phyloP scores from a whole-genome alignment of 2,329 filamentous ascomycete genomes.

The Talaromyces islandicus region DNA sequence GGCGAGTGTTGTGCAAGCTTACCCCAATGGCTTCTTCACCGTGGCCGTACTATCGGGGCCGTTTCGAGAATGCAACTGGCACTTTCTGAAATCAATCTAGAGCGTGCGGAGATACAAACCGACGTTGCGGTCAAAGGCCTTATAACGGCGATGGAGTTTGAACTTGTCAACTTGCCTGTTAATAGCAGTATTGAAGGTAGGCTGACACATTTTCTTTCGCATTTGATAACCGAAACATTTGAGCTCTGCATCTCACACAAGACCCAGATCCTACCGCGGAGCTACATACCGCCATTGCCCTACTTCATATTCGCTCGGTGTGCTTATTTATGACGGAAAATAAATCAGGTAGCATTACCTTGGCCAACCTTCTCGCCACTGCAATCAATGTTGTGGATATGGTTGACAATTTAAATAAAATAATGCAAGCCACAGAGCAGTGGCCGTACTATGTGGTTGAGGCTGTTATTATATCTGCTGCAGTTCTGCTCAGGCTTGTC shows the following conservation, averaged over 20 bases:
- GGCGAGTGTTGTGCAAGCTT: background rate
- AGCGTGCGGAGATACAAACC: background rate
- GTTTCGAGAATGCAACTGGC: background rate
- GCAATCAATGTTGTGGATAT: background rate
- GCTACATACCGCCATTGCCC: background rate
- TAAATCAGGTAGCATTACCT: background rate
- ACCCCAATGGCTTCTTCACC: background rate
- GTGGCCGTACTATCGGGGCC: background rate
- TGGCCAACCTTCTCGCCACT: background rate
- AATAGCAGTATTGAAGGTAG: background rate
- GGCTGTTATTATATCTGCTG: background rate
- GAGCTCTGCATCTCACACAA: background rate
- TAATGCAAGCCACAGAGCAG: background rate
- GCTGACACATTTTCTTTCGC: background rate
- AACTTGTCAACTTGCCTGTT: background rate
- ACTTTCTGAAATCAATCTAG: background rate
- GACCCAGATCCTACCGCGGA: background rate
- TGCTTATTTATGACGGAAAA: background rate
- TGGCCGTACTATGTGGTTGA: background rate
- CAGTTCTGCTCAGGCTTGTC: background rate
- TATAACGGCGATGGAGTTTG: background rate
- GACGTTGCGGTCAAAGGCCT: background rate
- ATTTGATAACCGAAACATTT: background rate
- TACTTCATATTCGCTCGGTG: background rate
- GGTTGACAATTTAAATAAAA: background rate